phyloP scores from a whole-genome alignment of 345 rosid genomes.

The Microcos paniculata region DNA sequence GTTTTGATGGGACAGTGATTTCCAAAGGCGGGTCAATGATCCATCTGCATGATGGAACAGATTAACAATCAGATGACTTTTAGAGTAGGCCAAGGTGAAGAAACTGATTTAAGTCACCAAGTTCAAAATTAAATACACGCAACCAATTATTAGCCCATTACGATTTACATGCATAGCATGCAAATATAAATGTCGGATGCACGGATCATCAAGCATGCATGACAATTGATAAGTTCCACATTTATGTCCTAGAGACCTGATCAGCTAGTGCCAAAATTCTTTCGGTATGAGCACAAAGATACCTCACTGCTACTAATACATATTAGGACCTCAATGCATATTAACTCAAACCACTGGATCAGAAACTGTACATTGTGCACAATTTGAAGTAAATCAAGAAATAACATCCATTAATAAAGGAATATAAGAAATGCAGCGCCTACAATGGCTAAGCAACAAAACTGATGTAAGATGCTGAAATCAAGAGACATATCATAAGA shows the following conservation, averaged over 20 bases:
- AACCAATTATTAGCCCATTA: background rate
- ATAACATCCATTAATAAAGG: background rate
- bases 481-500: background rate
- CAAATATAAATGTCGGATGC: background rate
- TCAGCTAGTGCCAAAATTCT: background rate
- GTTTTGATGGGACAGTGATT: conserved; percentile 79
- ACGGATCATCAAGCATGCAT: background rate
- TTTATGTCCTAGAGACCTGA: background rate
- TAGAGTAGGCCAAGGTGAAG: background rate
- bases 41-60: conserved; percentile 59
- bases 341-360: background rate
- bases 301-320: background rate
- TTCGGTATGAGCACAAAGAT: background rate
- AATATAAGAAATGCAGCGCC: background rate
- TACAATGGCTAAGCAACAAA: background rate
- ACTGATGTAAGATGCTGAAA: background rate
- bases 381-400: background rate
- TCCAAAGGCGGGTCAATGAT: conserved; percentile 87
- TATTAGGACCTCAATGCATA: background rate
- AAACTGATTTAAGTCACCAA: background rate
- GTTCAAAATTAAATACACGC: background rate
- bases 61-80: background rate
- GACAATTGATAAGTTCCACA: background rate
- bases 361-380: background rate
- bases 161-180: background rate